These are phyloP conservation scores for Bipolaris victoriae DNA, from an alignment of 2,329 filamentous ascomycete genomes.

Conservation along the genomic window DNA sequence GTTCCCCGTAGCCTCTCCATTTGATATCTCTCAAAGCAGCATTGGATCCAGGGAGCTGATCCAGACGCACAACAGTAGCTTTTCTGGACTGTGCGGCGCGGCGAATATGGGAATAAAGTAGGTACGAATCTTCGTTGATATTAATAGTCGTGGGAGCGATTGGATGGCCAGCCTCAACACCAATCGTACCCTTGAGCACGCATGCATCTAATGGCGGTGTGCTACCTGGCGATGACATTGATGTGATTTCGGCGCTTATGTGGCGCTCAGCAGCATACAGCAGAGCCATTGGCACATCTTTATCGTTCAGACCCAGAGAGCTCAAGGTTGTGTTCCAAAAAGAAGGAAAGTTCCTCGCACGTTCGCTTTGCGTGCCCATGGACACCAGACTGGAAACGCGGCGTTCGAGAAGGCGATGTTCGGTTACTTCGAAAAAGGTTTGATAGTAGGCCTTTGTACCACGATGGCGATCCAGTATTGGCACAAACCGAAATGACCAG, in stretches of 20 bases:
- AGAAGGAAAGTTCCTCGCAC: conserved; percentile 68
- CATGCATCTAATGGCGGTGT: conserved; percentile 20
- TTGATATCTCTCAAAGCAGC: conserved; percentile 34
- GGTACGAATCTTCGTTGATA: conserved; percentile 25
- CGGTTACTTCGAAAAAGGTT: conserved; percentile 76
- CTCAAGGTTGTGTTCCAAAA: conserved; percentile 74
- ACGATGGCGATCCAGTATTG: conserved; percentile 72
- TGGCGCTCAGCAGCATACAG: conserved; percentile 31
- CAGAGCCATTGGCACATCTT: conserved; percentile 44
- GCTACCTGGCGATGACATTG: conserved; percentile 26
- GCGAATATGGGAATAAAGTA: conserved; percentile 35
- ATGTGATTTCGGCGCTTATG: conserved; percentile 18
- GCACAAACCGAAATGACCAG: conserved; percentile 79
- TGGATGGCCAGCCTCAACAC: conserved; percentile 29
- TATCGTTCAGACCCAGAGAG: conserved; percentile 72
- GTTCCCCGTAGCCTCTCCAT: conserved; percentile 46
- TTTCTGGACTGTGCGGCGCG: conserved; percentile 35
- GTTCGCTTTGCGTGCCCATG: conserved; percentile 72
- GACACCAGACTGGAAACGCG: conserved; percentile 60
- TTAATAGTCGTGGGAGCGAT: conserved; percentile 37
- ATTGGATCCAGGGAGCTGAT: conserved; percentile 37
- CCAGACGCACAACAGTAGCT: conserved; percentile 36
- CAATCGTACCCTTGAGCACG: conserved; percentile 35
- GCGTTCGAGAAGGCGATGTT: conserved; percentile 46
- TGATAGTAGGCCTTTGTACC: conserved; percentile 76